Evolutionary conservation across 768 basidiomycete species (phyloP), one percentile per base, ranked within the genome.

Genomic region (Termitomyces sp.): DNA sequence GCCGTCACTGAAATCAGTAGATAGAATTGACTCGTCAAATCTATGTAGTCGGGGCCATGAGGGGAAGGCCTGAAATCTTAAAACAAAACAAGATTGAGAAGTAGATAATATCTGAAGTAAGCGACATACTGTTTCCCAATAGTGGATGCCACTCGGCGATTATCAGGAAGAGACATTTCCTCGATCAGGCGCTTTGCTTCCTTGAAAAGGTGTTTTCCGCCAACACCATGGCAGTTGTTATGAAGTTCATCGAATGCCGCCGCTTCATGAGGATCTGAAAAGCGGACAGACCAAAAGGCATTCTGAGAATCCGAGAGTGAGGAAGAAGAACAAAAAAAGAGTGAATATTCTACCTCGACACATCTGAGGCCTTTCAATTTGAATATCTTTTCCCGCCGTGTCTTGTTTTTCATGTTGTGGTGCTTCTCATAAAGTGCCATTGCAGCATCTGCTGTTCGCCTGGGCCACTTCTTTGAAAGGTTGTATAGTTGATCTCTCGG

Each of bases 161-260:
- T 5, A 79, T 80, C 28, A 51, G 54, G 7, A 36, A 12, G 8
- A 9, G 35, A 12, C 35, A 36, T 36, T 36, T 8, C 35, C 7
- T 36, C 7, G 11, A 36, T 36, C 35, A 36, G 35, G 8, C 35
- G 35, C 35, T 36, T 36, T 8, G 11, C 35, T 36, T 36, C 35
- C 35, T 36, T 36, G 35, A 36, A 36, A 8, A 36, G 11, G 11
- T 36, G 35, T 36, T 36, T 36, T 36, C 35, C 35, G 7, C 35
- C 35, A 36, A 36, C 8, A 12, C 35, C 35, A 36, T 36, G 35
- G 51, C 71, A 56, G 55, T 76, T 68, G 11, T 62, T 66, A 63
- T 82, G 80, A 15, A 81, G 68, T 2, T 66, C 66, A 63, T 83
- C 79, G 56, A 74, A 81, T 11, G 74, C 75, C 33, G 76, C 72